phyloP scores from a whole-genome alignment of 2,329 filamentous ascomycete species.

The Neopestalotiopsis sp. region DNA sequence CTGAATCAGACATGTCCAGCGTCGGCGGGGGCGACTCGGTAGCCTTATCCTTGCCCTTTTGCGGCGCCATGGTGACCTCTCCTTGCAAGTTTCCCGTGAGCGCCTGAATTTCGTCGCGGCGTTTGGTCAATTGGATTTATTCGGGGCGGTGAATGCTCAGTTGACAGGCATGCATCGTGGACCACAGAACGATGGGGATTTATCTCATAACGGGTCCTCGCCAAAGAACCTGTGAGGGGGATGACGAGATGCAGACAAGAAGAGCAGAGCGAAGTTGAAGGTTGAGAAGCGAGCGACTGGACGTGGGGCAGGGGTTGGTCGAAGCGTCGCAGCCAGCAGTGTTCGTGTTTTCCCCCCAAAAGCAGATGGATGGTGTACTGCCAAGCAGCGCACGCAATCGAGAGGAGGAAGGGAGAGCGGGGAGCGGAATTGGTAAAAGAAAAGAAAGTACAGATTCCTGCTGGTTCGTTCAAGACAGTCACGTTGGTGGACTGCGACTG shows the following conservation, averaged over 20 bases:
- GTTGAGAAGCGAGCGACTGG: neutral
- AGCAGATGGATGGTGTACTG: slow-evolving; percentile 2
- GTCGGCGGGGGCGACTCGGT: slow-evolving; percentile 26
- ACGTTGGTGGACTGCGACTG: neutral
- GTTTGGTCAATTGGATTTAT: neutral
- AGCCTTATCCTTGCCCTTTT: slow-evolving; percentile 27
- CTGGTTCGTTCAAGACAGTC: slow-evolving; percentile 9
- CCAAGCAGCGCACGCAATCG: neutral
- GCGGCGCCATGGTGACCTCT: slow-evolving; percentile 12
- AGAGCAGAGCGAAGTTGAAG: neutral
- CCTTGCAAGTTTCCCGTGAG: neutral
- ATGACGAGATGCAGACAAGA: neutral
- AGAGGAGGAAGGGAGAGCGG: neutral
- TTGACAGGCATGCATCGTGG: slow-evolving; percentile 12
- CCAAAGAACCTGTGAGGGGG: neutral
- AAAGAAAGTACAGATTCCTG: neutral
- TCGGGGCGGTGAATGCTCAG: slow-evolving; percentile 1
- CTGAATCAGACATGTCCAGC: slow-evolving; percentile 46
- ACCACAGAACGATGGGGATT: neutral
- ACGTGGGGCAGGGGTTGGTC: slow-evolving; percentile 5
- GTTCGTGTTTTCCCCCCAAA: slow-evolving; percentile 2
- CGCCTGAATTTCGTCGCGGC: neutral
- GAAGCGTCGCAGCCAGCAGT: neutral
- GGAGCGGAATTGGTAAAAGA: neutral
- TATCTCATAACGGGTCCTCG: slow-evolving; percentile 13